phyloP scores from a whole-genome alignment of 345 rosid species.

The Ceriops tagal region DNA sequence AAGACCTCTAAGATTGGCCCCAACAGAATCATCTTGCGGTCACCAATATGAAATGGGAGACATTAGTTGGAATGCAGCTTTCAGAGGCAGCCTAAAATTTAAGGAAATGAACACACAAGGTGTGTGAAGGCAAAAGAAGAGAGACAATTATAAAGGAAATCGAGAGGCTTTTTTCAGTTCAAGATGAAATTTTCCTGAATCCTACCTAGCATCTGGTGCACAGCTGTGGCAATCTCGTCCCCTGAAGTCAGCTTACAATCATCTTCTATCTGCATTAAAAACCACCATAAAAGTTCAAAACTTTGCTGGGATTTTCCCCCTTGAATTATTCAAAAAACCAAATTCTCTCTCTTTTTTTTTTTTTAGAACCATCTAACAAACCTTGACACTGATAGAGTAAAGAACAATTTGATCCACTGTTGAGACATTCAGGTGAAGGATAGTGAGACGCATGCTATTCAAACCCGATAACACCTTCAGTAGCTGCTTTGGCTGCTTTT shows the following conservation, averaged over 20 bases:
- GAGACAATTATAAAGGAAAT: not conserved
- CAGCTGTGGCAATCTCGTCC: constrained; percentile 72
- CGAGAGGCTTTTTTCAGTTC: not conserved
- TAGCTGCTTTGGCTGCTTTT: constrained; percentile 63
- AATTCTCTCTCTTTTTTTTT: not conserved
- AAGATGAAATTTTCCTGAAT: constrained; percentile 47
- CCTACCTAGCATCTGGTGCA: constrained; percentile 55
- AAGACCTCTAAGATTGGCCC: constrained; percentile 14
- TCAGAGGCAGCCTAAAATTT: constrained; percentile 21
- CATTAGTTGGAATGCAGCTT: constrained; percentile 20
- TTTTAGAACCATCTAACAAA: constrained; percentile 17
- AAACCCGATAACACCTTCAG: constrained; percentile 60
- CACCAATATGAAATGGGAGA: constrained; percentile 16
- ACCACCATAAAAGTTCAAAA: not conserved
- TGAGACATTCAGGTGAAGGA: constrained; percentile 80
- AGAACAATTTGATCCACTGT: constrained; percentile 60
- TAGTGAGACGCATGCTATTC: constrained; percentile 56
- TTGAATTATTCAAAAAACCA: not conserved
- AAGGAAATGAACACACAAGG: constrained; percentile 16
- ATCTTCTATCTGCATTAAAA: constrained; percentile 74
- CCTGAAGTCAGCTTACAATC: constrained; percentile 68
- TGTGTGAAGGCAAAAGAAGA: constrained; percentile 6
- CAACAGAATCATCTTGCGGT: constrained; percentile 6
- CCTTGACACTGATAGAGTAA: constrained; percentile 80
- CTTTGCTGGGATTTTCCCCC: not conserved